Conservation (phyloP, 2,329 filamentous ascomycete genomes). For the Tetracladium maxilliforme region DNA sequence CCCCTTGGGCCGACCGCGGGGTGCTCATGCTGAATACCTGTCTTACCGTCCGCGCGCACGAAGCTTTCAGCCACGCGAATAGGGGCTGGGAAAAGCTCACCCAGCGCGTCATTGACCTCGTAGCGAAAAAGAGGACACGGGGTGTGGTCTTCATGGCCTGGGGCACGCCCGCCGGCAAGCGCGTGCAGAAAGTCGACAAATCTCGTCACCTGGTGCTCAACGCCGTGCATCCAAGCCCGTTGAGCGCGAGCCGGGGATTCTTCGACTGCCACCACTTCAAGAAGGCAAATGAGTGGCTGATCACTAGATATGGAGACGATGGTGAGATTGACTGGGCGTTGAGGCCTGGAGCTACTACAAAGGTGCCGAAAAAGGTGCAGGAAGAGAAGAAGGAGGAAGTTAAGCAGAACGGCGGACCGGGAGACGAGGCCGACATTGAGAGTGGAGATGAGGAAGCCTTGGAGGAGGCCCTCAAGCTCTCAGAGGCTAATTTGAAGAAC, state of each 20-base stretch:
- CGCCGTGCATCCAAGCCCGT: slow-evolving; percentile 83
- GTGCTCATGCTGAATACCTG: slow-evolving; percentile 92
- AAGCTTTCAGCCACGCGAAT: slow-evolving; percentile 73
- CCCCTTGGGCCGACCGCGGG: slow-evolving; percentile 84
- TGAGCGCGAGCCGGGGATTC: slow-evolving; percentile 73
- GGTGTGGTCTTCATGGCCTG: slow-evolving; percentile 94
- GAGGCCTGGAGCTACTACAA: slow-evolving; percentile 4
- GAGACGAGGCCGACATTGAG: slow-evolving; percentile 20
- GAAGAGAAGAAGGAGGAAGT: slow-evolving; percentile 5
- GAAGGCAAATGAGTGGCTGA: slow-evolving; percentile 74
- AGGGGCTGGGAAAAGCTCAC: slow-evolving; percentile 91
- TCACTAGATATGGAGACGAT: slow-evolving; percentile 61
- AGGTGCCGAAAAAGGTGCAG: slow-evolving; percentile 5
- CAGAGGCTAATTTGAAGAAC: slow-evolving; percentile 7
- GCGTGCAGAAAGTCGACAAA: slow-evolving; percentile 59
- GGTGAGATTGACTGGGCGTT: slow-evolving; percentile 77
- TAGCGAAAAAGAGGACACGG: slow-evolving; percentile 58
- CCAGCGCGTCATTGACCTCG: slow-evolving; percentile 77
- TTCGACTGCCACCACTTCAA: slow-evolving; percentile 73
- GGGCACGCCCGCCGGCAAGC: slow-evolving; percentile 72
- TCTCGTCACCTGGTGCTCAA: slow-evolving; percentile 69
- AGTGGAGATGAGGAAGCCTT: slow-evolving; percentile 32
- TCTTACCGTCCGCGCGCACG: slow-evolving; percentile 79
- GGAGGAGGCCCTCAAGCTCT: slow-evolving; percentile 35
- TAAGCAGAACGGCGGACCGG: slow-evolving; percentile 11